These are phyloP conservation scores for Teratosphaeriaceae sp. DNA, from an alignment of 2,329 filamentous ascomycete species.

Conservation along the genomic window DNA sequence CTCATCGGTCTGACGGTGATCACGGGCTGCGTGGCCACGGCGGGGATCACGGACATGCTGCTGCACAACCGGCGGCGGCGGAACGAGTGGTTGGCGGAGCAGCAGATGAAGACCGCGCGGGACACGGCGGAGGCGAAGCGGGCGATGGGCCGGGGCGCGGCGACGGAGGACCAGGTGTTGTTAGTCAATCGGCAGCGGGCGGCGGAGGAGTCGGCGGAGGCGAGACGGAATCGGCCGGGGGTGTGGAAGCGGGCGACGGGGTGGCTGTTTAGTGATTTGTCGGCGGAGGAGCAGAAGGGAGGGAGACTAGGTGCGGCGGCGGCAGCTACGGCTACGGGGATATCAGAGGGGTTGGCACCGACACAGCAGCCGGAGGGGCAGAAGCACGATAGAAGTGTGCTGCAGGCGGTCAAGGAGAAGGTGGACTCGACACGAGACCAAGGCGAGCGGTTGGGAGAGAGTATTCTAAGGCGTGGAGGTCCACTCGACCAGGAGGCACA, in stretches of 20 bases:
- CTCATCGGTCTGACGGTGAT: conserved; percentile 58
- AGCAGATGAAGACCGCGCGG: conserved; percentile 40
- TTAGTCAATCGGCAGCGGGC: conserved; percentile 55
- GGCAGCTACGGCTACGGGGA: conserved; percentile 8
- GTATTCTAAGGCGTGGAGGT: conserved; percentile 30
- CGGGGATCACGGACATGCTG: conserved; percentile 60
- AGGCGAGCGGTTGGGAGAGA: conserved; percentile 22
- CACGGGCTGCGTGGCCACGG: conserved; percentile 54
- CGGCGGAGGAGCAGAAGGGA: conserved; percentile 32
- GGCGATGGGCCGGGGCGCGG: conserved; percentile 37
- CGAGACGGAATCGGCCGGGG: conserved; percentile 30
- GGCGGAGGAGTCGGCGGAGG: conserved; percentile 49
- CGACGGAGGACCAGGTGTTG: conserved; percentile 45
- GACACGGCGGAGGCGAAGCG: conserved; percentile 39
- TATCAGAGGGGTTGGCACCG: conserved; percentile 5
- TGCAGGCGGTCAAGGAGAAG: conserved; percentile 29
- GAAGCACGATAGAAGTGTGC: conserved; percentile 19
- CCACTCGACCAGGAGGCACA: conserved; percentile 39
- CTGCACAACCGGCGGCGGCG: conserved; percentile 61
- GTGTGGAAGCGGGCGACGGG: conserved; percentile 29
- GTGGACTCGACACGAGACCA: conserved; percentile 22
- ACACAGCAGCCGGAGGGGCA: conserved; percentile 14
- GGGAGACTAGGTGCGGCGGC: conserved; percentile 27
- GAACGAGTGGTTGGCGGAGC: conserved; percentile 52
- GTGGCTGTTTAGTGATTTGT: conserved; percentile 27